Percentiles rank a stretch among this genome's conserved stretches.
Evolutionary conservation across 257 asterid genomes (phyloP).

Genomic region (Jacaranda mimosifolia): DNA sequence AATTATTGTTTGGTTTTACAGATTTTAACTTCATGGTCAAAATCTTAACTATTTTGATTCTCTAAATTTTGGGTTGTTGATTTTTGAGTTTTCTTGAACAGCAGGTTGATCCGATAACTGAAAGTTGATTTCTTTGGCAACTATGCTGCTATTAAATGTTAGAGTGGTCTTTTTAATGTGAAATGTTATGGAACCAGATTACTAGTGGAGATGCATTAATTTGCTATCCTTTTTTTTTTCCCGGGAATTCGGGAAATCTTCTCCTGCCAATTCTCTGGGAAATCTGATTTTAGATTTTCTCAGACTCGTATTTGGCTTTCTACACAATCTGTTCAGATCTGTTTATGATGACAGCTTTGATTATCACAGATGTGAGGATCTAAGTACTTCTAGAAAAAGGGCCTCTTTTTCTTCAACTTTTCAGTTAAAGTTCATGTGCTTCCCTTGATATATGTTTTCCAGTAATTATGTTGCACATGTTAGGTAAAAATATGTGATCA

Average conservation of each 20-base stretch:
- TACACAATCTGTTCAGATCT: conserved; percentile 41
- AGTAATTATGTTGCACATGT: conserved; percentile 9
- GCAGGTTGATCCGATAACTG: conserved; percentile 35
- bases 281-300: conserved; percentile 30
- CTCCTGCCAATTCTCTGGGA: conserved; percentile 20
- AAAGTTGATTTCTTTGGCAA: not conserved
- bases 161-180: not conserved
- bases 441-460: conserved; percentile 29
- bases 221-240: conserved; percentile 24
- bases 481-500: not conserved
- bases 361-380: conserved; percentile 37
- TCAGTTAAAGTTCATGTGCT: conserved; percentile 48
- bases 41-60: not conserved
- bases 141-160: conserved; percentile 8
- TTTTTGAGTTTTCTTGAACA: conserved; percentile 19
- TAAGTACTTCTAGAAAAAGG: conserved; percentile 28
- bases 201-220: not conserved
- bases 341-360: conserved; percentile 35
- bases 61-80: conserved; percentile 19
- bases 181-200: not conserved
- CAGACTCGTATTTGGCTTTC: not conserved
- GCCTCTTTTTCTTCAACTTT: conserved; percentile 25
- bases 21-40: not conserved
- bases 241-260: conserved; percentile 29
- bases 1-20: not conserved